Base-by-base conservation (phyloP, 2,329 filamentous ascomycete genomes). In the Alternaria gansuensis region DNA sequence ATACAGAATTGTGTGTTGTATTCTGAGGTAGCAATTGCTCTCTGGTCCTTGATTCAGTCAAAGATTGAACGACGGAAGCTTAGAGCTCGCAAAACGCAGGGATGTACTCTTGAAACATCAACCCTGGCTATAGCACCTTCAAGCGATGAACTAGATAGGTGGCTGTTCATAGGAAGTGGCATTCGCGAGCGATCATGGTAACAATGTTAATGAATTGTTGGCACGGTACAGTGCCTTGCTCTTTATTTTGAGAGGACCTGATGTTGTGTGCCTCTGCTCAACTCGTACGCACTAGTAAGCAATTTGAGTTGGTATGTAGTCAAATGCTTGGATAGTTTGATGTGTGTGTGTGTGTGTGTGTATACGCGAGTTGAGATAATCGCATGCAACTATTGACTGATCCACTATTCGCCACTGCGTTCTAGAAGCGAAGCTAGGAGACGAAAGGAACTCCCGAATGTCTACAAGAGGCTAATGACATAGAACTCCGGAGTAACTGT, bases 31-130 rank as follows among this genome's bases (percentile, higher is more conserved):
- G n/a, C 17, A 13, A 5, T 21, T 26, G 41, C 26, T 34, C 36
- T 50, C 37, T 39, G 17, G 43, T 44, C 23, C 44, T 48, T 36
- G 21, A 24, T 34, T 24, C 31, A n/a, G 21, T 36, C 44, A 8
- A 48, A 34, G 26, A 45, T 36, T 36, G 17, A 3, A 37, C 59
- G 48, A 24, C 39, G 54, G 41, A 48, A 40, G 40, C 28, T 34
- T 54, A 36, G 34, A 48, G 56, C 61, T 56, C 29, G 40, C n/a
- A 29, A 39, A 57, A 36, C 14, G 51, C 54, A 63, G 57, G 68
- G 63, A 54, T 50, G 43, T 36, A 36, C 54, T 56, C 56, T 57
- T 69, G 64, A 70, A 70, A 71, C 67, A 57, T 43, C 61, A 41
- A 67, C 46, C 59, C 65, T 57, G 40, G 61, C 31, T 57, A 66